Conservation (phyloP, 164 flowering plant genomes). For the Magnolia sinica region DNA sequence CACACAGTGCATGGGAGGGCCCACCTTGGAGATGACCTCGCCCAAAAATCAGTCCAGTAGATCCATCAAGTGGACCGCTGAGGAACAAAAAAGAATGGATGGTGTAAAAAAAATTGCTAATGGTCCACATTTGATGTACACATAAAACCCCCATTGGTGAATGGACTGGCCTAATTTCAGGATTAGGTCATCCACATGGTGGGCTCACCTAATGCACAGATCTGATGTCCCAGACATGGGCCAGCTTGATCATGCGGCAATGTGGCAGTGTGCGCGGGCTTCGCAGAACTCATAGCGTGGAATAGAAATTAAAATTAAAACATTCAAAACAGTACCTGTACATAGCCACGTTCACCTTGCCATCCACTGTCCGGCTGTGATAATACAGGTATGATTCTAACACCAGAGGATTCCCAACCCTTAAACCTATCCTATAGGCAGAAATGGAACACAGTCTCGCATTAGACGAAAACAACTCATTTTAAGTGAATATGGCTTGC, state of each 20-base stretch:
- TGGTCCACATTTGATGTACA: too few relatives aligned
- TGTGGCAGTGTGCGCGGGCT: too few relatives aligned
- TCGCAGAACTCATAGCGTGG: neutral
- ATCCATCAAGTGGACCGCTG: too few relatives aligned
- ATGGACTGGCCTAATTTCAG: too few relatives aligned
- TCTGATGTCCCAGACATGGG: neutral
- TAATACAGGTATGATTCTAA: slow-evolving; percentile 75
- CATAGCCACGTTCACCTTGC: slow-evolving; percentile 85
- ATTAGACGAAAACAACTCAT: neutral
- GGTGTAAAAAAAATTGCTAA: too few relatives aligned
- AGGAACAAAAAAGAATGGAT: neutral
- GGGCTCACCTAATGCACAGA: too few relatives aligned
- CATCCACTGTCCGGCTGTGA: slow-evolving; percentile 77
- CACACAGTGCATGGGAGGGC: neutral
- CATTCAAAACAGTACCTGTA: slow-evolving; percentile 51
- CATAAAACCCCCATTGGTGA: too few relatives aligned
- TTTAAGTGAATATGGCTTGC: neutral
- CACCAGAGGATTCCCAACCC: slow-evolving; percentile 84
- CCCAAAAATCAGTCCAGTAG: neutral
- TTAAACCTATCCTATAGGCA: slow-evolving; percentile 70
- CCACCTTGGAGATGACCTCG: too few relatives aligned
- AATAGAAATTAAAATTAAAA: neutral
- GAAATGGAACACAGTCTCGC: slow-evolving; percentile 2
- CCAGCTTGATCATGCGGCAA: too few relatives aligned
- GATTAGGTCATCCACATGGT: too few relatives aligned